Evolutionary conservation across 2,329 filamentous ascomycete species (phyloP), one percentile per base, ranked within the genome.

Genomic region (Tolypocladium endophyticum): DNA sequence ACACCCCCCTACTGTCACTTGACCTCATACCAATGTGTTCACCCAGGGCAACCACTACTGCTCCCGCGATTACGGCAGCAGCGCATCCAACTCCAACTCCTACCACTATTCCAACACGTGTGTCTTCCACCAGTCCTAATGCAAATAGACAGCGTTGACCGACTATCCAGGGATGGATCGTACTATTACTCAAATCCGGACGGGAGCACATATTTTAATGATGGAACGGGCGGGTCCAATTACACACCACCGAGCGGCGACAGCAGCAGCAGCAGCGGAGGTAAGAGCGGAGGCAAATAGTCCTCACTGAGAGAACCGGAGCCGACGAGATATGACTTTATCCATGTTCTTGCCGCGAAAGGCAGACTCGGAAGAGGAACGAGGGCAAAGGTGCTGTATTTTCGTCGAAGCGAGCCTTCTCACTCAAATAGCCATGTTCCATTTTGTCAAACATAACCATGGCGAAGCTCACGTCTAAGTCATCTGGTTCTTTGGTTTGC

Each of bases 141-240:
- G 23, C 20, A 25, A n/a, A 5, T 14, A 33, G 8, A 38, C 33
- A 9, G 57, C 45, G 8, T 9, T n/a, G 18, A 18, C 11, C 28
- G 35, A 33, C 28, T 39, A 36, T 38, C 7, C 57, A 83, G 80
- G 28, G 68, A 89, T 65, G 85, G 86, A 43, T 88, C 85, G 1
- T 90, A 90, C 78, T 89, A 90, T 76, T 90, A 89, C 74, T 82
- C 80, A 69, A 90, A 89, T 74, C 73, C 85, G 54, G 81, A 87
- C 63, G 85, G 85, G 18, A 87, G 82, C 68, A 87, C 82, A 45
- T 90, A 90, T 75, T 75, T 88, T 78, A 87, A 88, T 72, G 72
- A 78, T 64, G 85, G 85, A 53, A 69, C 70, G 14, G 86, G 86
- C 7, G 68, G 72, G 56, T 81, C 83, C 30, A 84, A 73, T 23